Base-by-base conservation (phyloP, 805 yeast genomes). In the Kuraishia cidri region DNA sequence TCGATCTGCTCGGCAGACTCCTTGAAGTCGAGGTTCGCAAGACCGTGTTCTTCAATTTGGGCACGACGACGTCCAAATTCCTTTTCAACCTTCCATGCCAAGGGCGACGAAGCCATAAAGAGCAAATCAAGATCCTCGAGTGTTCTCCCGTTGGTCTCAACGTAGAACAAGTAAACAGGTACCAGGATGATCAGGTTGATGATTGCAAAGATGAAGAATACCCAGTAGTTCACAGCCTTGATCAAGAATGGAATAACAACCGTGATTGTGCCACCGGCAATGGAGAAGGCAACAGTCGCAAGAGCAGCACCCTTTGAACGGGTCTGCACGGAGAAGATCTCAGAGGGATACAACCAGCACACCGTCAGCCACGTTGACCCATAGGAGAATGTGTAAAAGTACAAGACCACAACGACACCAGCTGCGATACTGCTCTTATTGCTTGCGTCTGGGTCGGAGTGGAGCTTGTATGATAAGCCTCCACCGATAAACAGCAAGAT, bases 51-150 rank as follows among this genome's bases (percentile, higher is more conserved):
- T n/a, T n/a, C n/a, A n/a, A n/a, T n/a, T n/a, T n/a, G n/a, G n/a
- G n/a, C n/a, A n/a, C n/a, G n/a, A n/a, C n/a, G n/a, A n/a, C n/a
- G n/a, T n/a, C n/a, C n/a, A 24, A 18, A 35, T 12, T 35, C 37
- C 19, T 20, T 30, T 16, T 35, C 82, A 20, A 75, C 77, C 58
- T 74, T 68, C 72, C 69, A 75, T 28, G 77, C 71, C 44, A 58
- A 64, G 39, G 75, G 81, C 30, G 56, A 63, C 19, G 24, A 41
- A 7, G 75, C 69, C 57, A 66, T 67, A 35, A 47, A 69, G 35
- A 75, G 69, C 45, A 73, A 68, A 47, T 75, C 82, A 48, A 76
- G 65, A 45, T 73, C 79, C 50, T 75, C 82, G 55, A 76, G 62
- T 20, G 75, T 62, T 44, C 79, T 64, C 20, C 80, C 81, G 22